Evolutionary conservation across 768 basidiomycete species (phyloP), one percentile per base, ranked within the genome.

Genomic region (Coprinopsis marcescibilis): DNA sequence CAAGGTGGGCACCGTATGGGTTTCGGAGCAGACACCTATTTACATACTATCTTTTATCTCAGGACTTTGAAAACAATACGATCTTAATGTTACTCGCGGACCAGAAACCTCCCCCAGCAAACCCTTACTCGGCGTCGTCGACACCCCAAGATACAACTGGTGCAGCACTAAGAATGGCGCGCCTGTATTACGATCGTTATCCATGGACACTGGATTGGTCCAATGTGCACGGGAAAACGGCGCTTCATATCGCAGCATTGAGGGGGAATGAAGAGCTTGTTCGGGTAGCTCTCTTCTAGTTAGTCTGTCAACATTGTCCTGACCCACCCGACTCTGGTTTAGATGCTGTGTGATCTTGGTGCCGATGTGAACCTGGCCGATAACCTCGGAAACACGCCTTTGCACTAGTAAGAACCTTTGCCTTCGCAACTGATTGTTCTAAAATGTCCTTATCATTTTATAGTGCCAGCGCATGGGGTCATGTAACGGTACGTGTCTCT

Each of bases 1-100:
- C 66, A 81, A 80, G 75, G 94, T 93, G 60, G 57, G 83, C 71
- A 36, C 49, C 29, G 37, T 49, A 30, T 41, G 26, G 23, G 11
- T 43, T 39, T 15, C 47, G 33, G 13, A 25, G 26, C 29, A 30
- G 15, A 33, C 27, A 26, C 35, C n/a, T 13, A 38, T 39, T 49
- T 32, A 25, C 25, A 40, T 49, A n/a, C n/a, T n/a, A 43, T 42
- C 41, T 34, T 20, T 38, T 54, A 41, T 35, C 40, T 15, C 57
- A 96, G 94, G 94, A 97, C 61, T 78, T 79, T 4, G 92, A 95
- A 59, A 88, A 88, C 57, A 93, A 93, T 60, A 96, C 93, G 1
- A 85, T 96, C 37, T 81, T 96, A 38, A 91, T 93, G 72, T 74
- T 95, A 10, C 78, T 97, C n/a, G 91, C 93, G 20, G 89, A 91